Evolutionary conservation across 1,284 basidiomycete genomes (phyloP).

Genomic region (Cutaneotrichosporon sp.): DNA sequence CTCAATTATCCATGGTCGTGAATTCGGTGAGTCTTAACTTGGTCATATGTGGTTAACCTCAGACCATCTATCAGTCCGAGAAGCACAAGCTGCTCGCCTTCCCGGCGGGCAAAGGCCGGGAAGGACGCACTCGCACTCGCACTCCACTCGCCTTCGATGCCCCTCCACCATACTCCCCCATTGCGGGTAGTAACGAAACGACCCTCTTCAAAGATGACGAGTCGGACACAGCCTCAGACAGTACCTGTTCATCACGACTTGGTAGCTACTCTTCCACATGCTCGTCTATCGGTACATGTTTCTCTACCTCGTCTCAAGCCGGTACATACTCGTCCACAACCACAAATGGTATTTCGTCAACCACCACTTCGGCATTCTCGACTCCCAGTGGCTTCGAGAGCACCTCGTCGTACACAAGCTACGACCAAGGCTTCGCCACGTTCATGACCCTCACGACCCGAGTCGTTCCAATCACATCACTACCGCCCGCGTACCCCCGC

Average conservation of each 20-base stretch:
- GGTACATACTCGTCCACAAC: background rate
- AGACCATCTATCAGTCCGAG: conserved; percentile 2
- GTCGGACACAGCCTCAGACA: background rate
- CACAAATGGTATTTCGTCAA: background rate
- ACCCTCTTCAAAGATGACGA: background rate
- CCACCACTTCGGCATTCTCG: background rate
- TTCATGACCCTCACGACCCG: conserved; percentile 6
- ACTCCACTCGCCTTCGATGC: background rate
- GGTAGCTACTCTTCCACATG: background rate
- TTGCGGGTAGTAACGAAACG: background rate
- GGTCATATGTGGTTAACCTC: background rate
- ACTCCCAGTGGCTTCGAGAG: background rate
- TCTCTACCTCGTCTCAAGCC: background rate
- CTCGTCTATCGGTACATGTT: background rate
- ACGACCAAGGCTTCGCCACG: background rate
- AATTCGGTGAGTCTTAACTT: background rate
- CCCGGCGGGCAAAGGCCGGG: background rate
- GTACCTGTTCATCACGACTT: background rate
- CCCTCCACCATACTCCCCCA: conserved; percentile 10
- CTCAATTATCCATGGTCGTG: background rate
- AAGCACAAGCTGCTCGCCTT: conserved; percentile 8
- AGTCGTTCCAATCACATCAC: background rate
- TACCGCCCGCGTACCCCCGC: conserved; percentile 1
- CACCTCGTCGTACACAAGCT: conserved; percentile 4
- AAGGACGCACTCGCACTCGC: background rate